Conservation (phyloP, 2,329 filamentous ascomycete genomes). For the Alternaria sp. region DNA sequence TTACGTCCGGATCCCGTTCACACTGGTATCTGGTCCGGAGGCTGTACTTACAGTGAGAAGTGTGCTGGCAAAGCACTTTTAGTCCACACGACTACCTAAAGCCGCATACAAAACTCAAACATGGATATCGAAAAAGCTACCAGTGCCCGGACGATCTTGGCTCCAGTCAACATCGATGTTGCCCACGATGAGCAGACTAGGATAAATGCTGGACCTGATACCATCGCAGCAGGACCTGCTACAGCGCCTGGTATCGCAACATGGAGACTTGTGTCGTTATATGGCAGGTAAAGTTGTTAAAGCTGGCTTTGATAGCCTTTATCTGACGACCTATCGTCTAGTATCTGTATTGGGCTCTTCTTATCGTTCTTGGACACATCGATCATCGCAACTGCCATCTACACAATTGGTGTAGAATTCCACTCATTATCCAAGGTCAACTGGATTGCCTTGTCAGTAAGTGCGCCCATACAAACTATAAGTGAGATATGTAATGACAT, state of each 20-base stretch:
- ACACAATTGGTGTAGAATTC: constrained; percentile 65
- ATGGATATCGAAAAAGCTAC: background rate
- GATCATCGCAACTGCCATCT: constrained; percentile 67
- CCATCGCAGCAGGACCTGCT: background rate
- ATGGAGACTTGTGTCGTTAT: constrained; percentile 1
- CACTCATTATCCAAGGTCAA: constrained; percentile 38
- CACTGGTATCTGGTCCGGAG: background rate
- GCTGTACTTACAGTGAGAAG: background rate
- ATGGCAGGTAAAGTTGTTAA: background rate
- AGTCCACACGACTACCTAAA: background rate
- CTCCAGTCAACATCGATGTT: background rate
- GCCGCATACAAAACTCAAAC: background rate
- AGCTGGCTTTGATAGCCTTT: background rate
- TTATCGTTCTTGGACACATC: constrained; percentile 68
- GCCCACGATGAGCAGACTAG: background rate
- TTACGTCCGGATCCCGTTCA: background rate
- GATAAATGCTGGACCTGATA: background rate
- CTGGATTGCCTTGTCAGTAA: constrained; percentile 30
- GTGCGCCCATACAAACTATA: too few relatives aligned
- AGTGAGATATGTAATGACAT: too few relatives aligned
- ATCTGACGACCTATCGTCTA: constrained; percentile 30
- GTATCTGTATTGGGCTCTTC: constrained; percentile 63
- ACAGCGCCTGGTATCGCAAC: background rate
- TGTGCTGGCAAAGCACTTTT: background rate
- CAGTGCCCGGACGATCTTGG: background rate